phyloP scores from a whole-genome alignment of 306 rosid genomes.

The Vigna trinervia region DNA sequence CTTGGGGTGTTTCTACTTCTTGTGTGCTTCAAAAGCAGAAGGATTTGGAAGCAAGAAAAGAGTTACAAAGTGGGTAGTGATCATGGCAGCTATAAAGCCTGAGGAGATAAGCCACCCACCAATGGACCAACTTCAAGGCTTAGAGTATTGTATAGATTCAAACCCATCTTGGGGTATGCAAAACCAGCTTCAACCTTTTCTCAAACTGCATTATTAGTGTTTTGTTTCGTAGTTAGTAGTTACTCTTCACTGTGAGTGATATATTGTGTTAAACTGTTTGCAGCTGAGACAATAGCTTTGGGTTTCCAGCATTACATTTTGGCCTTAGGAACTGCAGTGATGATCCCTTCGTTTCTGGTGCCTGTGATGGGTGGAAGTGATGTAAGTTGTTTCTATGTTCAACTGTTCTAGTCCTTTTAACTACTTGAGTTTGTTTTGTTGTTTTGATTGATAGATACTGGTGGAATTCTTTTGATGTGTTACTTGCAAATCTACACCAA shows the following conservation, averaged over 20 bases:
- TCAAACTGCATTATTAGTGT: conserved; percentile 13
- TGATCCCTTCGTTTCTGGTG: conserved; percentile 97
- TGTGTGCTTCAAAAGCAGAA: conserved; percentile 39
- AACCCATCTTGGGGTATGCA: conserved; percentile 96
- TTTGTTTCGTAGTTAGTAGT: background rate
- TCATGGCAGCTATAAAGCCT: conserved; percentile 79
- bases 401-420: background rate
- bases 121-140: conserved; percentile 97
- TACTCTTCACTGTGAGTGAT: conserved; percentile 1
- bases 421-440: conserved; percentile 4
- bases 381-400: conserved; percentile 58
- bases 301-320: conserved; percentile 98
- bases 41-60: conserved; percentile 41
- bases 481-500: conserved; percentile 15
- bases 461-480: conserved; percentile 3
- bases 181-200: conserved; percentile 31
- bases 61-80: conserved; percentile 47
- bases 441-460: conserved; percentile 18
- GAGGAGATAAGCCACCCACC: conserved; percentile 91
- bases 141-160: conserved; percentile 96
- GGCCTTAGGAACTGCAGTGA: conserved; percentile 97
- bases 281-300: conserved; percentile 88
- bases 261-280: conserved; percentile 36
- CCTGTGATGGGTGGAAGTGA: conserved; percentile 93
- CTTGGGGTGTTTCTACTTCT: conserved; percentile 33